These are phyloP conservation scores for Trifolium pratense DNA, from an alignment of 306 rosid species.

Conservation along the genomic window DNA sequence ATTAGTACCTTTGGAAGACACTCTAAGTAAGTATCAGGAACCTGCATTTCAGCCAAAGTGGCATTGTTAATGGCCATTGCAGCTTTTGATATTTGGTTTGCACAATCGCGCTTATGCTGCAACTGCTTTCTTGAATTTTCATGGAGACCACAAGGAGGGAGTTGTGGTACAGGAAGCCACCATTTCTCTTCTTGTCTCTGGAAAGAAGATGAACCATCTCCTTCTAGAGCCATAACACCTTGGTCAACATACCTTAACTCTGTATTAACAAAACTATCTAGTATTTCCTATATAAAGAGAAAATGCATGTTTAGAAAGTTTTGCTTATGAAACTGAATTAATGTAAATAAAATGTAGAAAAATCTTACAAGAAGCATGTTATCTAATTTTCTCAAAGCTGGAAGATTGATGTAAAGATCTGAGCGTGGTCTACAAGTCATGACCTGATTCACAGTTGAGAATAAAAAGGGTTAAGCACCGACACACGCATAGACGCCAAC, in stretches of 20 bases:
- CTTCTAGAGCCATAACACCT: constrained; percentile 67
- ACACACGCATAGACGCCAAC: background rate
- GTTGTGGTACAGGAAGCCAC: constrained; percentile 97
- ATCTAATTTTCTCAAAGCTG: constrained; percentile 85
- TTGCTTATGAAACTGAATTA: background rate
- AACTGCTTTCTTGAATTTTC: constrained; percentile 69
- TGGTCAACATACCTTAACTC: constrained; percentile 92
- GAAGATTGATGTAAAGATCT: constrained; percentile 92
- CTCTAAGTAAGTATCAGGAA: constrained; percentile 77
- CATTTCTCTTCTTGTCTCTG: constrained; percentile 90
- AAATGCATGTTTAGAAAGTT: constrained; percentile 35
- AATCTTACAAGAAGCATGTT: constrained; percentile 93
- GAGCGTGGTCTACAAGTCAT: constrained; percentile 89
- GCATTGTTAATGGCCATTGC: constrained; percentile 82
- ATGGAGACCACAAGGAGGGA: constrained; percentile 79
- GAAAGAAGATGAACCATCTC: constrained; percentile 70
- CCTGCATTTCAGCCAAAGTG: constrained; percentile 76
- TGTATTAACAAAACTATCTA: constrained; percentile 65
- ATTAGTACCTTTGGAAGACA: constrained; percentile 85
- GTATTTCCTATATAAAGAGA: constrained; percentile 65
- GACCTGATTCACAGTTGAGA: constrained; percentile 60
- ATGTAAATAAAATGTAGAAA: constrained; percentile 10
- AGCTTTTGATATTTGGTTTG: constrained; percentile 84
- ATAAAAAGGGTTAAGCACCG: background rate
- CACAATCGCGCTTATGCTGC: constrained; percentile 86